Conservation (phyloP, 2,329 filamentous ascomycete genomes). For the Xenoacremonium recifei region DNA sequence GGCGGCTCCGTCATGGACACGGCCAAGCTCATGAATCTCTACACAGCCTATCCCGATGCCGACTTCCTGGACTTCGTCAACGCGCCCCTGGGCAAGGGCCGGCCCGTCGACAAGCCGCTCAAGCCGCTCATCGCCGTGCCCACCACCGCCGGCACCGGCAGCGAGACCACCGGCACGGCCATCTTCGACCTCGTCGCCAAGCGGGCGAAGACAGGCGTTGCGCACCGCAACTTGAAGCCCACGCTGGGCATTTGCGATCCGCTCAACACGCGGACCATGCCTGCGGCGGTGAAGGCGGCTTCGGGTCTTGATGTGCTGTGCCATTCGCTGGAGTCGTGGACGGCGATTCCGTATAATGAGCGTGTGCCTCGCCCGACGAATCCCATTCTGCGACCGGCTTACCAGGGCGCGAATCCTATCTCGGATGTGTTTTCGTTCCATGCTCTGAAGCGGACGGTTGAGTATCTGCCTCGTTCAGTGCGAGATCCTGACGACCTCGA, state of each 20-base stretch:
- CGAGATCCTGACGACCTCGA: conserved; percentile 87
- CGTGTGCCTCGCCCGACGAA: conserved; percentile 81
- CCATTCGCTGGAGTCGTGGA: conserved; percentile 95
- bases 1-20: conserved; percentile 94
- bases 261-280: conserved; percentile 95
- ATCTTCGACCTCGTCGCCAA: conserved; percentile 94
- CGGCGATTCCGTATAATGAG: conserved; percentile 91
- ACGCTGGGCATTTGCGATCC: conserved; percentile 85
- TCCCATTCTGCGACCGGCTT: conserved; percentile 86
- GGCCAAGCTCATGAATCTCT: conserved; percentile 97
- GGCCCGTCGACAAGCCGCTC: conserved; percentile 69
- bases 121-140: conserved; percentile 79
- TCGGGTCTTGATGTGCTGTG: conserved; percentile 94
- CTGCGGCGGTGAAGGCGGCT: conserved; percentile 84
- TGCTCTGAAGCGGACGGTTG: conserved; percentile 78
- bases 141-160: conserved; percentile 82
- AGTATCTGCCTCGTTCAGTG: conserved; percentile 88
- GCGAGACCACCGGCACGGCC: conserved; percentile 94
- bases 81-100: conserved; percentile 82
- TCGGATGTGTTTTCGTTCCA: conserved; percentile 94
- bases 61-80: conserved; percentile 98
- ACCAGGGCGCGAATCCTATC: conserved; percentile 97
- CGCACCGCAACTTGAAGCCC: conserved; percentile 92
- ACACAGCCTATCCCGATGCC: conserved; percentile 85
- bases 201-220: conserved; percentile 92